These are phyloP conservation scores for Craspedostauros australis DNA, from an alignment of 108 stramenopile species.

Conservation along the genomic window DNA sequence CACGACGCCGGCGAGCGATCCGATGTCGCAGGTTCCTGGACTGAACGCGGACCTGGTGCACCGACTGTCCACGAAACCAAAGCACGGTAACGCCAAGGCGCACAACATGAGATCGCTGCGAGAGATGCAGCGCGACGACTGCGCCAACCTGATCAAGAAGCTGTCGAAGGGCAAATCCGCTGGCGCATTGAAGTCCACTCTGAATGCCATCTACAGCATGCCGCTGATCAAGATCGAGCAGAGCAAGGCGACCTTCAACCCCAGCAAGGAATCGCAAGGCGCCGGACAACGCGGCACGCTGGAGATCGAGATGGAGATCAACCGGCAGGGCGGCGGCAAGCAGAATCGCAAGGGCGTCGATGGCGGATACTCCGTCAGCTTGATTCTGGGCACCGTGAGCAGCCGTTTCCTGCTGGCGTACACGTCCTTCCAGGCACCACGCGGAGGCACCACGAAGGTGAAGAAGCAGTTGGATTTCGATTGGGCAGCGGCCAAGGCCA, in stretches of 20 bases:
- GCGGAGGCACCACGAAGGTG: slow-evolving; percentile 1
- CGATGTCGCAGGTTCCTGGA: slow-evolving; percentile 7
- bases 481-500: slow-evolving; percentile 42
- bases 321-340: background rate
- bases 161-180: slow-evolving; percentile 10
- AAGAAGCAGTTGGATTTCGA: slow-evolving; percentile 43
- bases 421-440: slow-evolving; percentile 11
- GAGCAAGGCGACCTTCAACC: slow-evolving; percentile 2
- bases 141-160: slow-evolving; percentile 15
- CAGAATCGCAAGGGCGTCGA: background rate
- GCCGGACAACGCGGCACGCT: slow-evolving; percentile 16
- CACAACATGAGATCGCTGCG: slow-evolving; percentile 5
- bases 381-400: slow-evolving; percentile 35
- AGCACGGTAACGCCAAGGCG: slow-evolving; percentile 1
- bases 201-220: slow-evolving; percentile 14
- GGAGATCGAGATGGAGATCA: slow-evolving; percentile 12
- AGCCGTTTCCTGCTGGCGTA: slow-evolving; percentile 24
- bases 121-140: background rate
- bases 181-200: background rate
- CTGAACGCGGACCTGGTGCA: slow-evolving; percentile 5
- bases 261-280: no score
- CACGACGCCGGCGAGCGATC: slow-evolving; percentile 6
- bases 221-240: slow-evolving; percentile 11
- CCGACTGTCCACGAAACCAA: slow-evolving; percentile 1
- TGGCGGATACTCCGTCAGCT: slow-evolving; percentile 9